Conservation (phyloP, 2,329 filamentous ascomycete species). For the Alternaria rosae region DNA sequence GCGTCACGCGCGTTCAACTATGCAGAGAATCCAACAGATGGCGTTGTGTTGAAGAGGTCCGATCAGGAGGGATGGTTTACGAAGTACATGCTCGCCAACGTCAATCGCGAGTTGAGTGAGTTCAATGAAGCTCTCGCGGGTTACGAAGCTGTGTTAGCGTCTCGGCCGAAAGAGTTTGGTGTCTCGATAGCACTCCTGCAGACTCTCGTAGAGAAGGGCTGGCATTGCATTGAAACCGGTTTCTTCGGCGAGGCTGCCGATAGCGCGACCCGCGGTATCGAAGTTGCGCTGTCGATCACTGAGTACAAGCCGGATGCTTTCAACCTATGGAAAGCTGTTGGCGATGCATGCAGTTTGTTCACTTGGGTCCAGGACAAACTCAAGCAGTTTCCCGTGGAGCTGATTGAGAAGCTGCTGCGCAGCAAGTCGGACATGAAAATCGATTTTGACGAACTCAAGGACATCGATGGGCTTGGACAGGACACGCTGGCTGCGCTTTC, state of each 20-base stretch:
- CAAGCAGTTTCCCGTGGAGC: slow-evolving; percentile 66
- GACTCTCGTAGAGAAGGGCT: slow-evolving; percentile 82
- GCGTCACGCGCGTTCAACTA: slow-evolving; percentile 89
- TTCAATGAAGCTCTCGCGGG: slow-evolving; percentile 81
- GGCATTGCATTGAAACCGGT: slow-evolving; percentile 79
- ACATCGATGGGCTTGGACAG: slow-evolving; percentile 71
- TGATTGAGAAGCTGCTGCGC: slow-evolving; percentile 67
- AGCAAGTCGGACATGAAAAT: slow-evolving; percentile 57
- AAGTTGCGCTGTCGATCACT: slow-evolving; percentile 69
- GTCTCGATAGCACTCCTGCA: slow-evolving; percentile 88
- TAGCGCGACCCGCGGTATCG: slow-evolving; percentile 72
- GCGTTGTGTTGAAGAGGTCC: slow-evolving; percentile 60
- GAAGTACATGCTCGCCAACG: slow-evolving; percentile 94
- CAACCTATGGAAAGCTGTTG: slow-evolving; percentile 94
- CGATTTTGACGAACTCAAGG: slow-evolving; percentile 66
- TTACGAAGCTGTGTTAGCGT: slow-evolving; percentile 75
- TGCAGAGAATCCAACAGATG: slow-evolving; percentile 76
- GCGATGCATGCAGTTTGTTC: slow-evolving; percentile 86
- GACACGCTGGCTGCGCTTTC: slow-evolving; percentile 40
- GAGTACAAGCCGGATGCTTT: slow-evolving; percentile 73
- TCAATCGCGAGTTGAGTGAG: slow-evolving; percentile 89
- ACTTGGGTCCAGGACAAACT: slow-evolving; percentile 76
- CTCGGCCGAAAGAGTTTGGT: slow-evolving; percentile 78
- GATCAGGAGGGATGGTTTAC: slow-evolving; percentile 89
- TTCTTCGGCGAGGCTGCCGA: slow-evolving; percentile 83